Percentiles rank a stretch among this genome's conserved stretches.
These are phyloP conservation scores for Corylus avellana DNA, from an alignment of 306 rosid genomes.

Conservation along the genomic window DNA sequence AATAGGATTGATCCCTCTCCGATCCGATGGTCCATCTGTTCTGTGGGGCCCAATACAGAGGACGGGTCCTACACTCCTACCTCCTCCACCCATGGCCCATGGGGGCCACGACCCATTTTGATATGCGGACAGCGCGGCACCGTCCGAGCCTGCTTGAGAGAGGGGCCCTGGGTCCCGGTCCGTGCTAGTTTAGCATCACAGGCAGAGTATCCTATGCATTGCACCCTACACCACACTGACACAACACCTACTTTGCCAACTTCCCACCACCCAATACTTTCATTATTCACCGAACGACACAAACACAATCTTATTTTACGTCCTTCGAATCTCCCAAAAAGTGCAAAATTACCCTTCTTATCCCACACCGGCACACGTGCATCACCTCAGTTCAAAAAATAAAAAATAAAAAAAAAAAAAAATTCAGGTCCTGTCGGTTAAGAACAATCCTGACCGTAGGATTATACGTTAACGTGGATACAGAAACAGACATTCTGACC, in stretches of 20 bases:
- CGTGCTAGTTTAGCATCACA: constrained; percentile 3
- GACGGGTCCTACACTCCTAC: too few relatives aligned
- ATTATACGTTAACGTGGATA: not conserved
- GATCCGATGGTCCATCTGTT: too few relatives aligned
- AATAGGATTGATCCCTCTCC: too few relatives aligned
- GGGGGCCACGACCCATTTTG: too few relatives aligned
- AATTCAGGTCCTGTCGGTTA: too few relatives aligned
- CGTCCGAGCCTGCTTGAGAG: constrained; percentile 28
- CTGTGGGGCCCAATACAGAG: too few relatives aligned
- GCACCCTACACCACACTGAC: not conserved
- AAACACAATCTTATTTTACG: not conserved
- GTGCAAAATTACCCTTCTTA: constrained; percentile 1
- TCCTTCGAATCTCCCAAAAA: not conserved
- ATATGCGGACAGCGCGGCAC: constrained; percentile 12
- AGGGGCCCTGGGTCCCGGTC: not conserved
- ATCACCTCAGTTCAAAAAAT: not conserved
- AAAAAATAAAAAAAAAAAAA: too few relatives aligned
- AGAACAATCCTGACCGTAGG: constrained; percentile 22
- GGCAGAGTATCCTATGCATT: constrained; percentile 51
- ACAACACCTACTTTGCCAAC: not conserved
- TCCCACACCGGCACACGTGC: constrained; percentile 61
- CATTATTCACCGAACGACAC: not conserved
- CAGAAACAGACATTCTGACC: constrained; percentile 30
- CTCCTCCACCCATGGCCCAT: too few relatives aligned
- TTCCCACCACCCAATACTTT: not conserved